These are phyloP conservation scores for Scortechinia acanthostroma DNA, from an alignment of 2,329 filamentous ascomycete species.

Conservation along the genomic window DNA sequence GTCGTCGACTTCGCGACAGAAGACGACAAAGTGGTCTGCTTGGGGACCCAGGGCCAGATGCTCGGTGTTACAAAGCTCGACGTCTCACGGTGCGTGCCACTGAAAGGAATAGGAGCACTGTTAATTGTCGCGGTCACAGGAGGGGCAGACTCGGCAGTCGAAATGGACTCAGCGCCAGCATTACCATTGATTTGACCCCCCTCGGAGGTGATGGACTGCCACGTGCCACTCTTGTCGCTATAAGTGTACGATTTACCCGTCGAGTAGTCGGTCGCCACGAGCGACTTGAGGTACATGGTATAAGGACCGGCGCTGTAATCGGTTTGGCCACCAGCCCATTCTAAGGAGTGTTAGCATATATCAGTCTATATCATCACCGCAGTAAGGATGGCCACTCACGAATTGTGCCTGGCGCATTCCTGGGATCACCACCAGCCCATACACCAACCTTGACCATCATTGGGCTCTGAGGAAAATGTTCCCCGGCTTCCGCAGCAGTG, in stretches of 20 bases:
- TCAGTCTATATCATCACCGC: too few relatives aligned
- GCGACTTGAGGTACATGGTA: slow-evolving; percentile 60
- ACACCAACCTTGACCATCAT: slow-evolving; percentile 65
- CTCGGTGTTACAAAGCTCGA: not conserved
- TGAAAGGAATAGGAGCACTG: not conserved
- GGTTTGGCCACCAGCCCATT: slow-evolving; percentile 62
- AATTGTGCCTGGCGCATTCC: slow-evolving; percentile 60
- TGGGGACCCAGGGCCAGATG: not conserved
- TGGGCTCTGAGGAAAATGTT: slow-evolving; percentile 65
- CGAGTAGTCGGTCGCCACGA: slow-evolving; percentile 66
- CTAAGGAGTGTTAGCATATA: slow-evolving; percentile 7
- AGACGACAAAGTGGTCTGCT: not conserved
- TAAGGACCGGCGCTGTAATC: slow-evolving; percentile 61
- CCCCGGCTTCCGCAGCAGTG: slow-evolving; percentile 43
- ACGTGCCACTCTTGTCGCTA: slow-evolving; percentile 51
- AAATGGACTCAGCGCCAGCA: slow-evolving; percentile 44
- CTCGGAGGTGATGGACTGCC: slow-evolving; percentile 55
- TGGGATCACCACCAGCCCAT: slow-evolving; percentile 64
- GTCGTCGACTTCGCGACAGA: not conserved
- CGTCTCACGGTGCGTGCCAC: not conserved
- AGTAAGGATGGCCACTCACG: not conserved
- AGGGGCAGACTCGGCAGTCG: slow-evolving; percentile 42
- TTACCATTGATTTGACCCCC: slow-evolving; percentile 50
- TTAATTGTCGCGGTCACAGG: slow-evolving; percentile 38
- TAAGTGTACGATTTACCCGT: slow-evolving; percentile 64